These are phyloP conservation scores for Fraxinus paxiana DNA, from an alignment of 305 asterid genomes.

Conservation along the genomic window DNA sequence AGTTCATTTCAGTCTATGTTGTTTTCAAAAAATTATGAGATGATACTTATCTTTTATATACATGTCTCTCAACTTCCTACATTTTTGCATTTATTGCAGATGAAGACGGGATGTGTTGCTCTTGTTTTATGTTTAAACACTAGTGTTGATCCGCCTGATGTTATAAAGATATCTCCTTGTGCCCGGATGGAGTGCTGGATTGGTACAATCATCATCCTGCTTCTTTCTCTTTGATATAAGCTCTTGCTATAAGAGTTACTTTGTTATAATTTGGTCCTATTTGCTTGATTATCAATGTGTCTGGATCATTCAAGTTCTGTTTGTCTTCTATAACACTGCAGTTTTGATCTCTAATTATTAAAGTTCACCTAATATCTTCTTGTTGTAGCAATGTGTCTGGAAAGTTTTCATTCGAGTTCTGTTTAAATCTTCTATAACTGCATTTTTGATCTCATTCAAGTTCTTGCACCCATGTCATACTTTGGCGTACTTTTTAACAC, in stretches of 20 bases:
- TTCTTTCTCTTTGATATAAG: constrained; percentile 14
- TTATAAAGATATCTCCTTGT: constrained; percentile 96
- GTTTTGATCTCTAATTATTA: neutral
- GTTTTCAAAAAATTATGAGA: neutral
- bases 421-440: neutral
- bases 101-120: constrained; percentile 99
- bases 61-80: constrained; percentile 11
- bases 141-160: constrained; percentile 97
- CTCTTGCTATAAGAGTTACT: neutral
- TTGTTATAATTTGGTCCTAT: neutral
- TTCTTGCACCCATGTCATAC: neutral
- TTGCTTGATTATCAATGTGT: neutral
- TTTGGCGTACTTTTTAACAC: neutral
- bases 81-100: constrained; percentile 49
- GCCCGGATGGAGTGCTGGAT: constrained; percentile 99
- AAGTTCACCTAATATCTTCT: neutral
- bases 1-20: neutral
- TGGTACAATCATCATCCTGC: constrained; percentile 46
- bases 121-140: constrained; percentile 91
- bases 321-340: neutral
- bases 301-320: neutral
- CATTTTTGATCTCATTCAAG: neutral
- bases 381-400: neutral
- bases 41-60: neutral
- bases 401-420: neutral